A percentile compares a stretch with the other conserved stretches of the same genome.
Conservation (phyloP, 495 filamentous ascomycete genomes). For the Neurospora sp. region DNA sequence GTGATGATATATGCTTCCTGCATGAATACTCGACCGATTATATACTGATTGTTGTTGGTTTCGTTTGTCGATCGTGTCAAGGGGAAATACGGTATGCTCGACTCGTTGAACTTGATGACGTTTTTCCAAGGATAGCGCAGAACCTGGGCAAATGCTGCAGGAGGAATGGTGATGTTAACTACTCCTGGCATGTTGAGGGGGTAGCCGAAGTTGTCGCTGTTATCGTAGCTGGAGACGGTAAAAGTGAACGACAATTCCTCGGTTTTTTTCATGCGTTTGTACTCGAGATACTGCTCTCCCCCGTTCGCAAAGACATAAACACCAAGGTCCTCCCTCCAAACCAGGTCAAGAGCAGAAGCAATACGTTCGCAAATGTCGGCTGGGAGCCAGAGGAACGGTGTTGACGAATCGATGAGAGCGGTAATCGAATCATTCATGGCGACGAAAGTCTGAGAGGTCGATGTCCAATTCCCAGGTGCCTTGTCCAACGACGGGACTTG, state of each 20-base stretch:
- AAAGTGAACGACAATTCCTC: conserved; percentile 46
- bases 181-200: conserved; percentile 34
- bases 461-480: conserved; percentile 32
- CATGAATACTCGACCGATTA: conserved; percentile 60
- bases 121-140: conserved; percentile 48
- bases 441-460: conserved; percentile 27
- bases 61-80: conserved; percentile 34
- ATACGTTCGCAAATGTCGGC: conserved; percentile 50
- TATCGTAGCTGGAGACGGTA: conserved; percentile 42
- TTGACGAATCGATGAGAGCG: conserved; percentile 56
- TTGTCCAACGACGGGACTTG: conserved; percentile 29
- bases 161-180: conserved; percentile 54
- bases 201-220: conserved; percentile 31
- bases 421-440: conserved; percentile 35
- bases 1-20: conserved; percentile 61
- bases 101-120: conserved; percentile 31
- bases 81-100: conserved; percentile 51
- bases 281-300: conserved; percentile 23
- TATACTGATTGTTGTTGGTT: conserved; percentile 42
- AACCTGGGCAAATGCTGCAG: conserved; percentile 52
- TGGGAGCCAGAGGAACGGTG: conserved; percentile 61
- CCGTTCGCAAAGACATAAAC: conserved; percentile 32
- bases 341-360: conserved; percentile 48
- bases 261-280: conserved; percentile 21
- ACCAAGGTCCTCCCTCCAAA: conserved; percentile 41